phyloP scores from a whole-genome alignment of 2,329 filamentous ascomycete species.

The Colletotrichum cereale region DNA sequence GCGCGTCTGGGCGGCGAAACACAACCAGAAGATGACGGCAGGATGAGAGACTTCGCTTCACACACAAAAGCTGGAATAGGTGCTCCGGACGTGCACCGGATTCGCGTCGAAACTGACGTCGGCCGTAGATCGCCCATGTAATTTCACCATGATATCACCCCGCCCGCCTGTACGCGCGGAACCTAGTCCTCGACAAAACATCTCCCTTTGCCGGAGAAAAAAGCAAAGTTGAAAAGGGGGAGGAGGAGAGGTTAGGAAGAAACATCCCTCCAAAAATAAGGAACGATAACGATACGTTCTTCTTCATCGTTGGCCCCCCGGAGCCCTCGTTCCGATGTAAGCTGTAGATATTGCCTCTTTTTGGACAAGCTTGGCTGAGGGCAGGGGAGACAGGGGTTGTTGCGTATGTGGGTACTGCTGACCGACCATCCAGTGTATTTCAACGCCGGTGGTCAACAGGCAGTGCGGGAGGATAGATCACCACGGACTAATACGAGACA shows the following conservation, averaged over 20 bases:
- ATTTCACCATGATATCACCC: conserved; percentile 8
- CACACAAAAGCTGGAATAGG: not conserved
- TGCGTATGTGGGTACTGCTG: too few species aligned
- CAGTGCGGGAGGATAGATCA: not conserved
- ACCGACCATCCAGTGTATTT: not conserved
- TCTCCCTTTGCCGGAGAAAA: not conserved
- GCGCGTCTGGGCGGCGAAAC: not conserved
- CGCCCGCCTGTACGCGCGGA: not conserved
- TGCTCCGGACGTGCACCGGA: not conserved
- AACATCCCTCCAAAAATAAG: too few species aligned
- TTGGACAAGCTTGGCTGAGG: not conserved
- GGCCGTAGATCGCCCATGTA: not conserved
- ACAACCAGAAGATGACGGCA: not conserved
- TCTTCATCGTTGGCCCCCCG: not conserved
- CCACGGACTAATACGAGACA: not conserved
- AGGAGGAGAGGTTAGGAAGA: not conserved
- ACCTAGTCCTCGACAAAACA: not conserved
- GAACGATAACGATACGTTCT: not conserved
- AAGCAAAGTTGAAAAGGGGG: not conserved
- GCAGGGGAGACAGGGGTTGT: not conserved
- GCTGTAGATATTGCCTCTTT: not conserved
- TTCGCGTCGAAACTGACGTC: not conserved
- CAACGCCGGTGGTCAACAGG: not conserved
- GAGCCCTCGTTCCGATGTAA: not conserved
- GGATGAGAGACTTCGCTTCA: not conserved